Evolutionary conservation across 108 stramenopile species (phyloP), one percentile per base, ranked within the genome.

Genomic region (Nitzschia sp.): DNA sequence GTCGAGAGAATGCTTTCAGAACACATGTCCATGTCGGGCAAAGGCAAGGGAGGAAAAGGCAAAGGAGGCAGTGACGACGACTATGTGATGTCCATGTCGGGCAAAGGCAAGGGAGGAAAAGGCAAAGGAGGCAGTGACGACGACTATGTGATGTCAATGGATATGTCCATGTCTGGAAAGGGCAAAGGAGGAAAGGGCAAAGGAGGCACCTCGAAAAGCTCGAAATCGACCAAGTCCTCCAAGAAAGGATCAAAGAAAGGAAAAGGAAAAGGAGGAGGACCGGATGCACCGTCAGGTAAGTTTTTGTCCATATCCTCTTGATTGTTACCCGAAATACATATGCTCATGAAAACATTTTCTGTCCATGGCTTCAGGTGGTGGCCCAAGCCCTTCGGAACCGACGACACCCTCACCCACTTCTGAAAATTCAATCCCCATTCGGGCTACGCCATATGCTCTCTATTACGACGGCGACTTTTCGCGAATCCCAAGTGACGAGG

Each of bases 351-450:
- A n/a, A n/a, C n/a, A n/a, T n/a, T n/a, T n/a, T n/a, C n/a, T n/a
- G n/a, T n/a, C n/a, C n/a, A n/a, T n/a, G n/a, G n/a, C n/a, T n/a
- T 41, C 13, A 41, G 38, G 38, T 41, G 38, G 48, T n/a, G 26
- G 26, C 5, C 60, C 60, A 1, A 44, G 29, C 15, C 16, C 60
- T 61, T 9, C 60, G 13, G 38, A 13, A 16, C 68, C 68, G 15
- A 59, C 57, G n/a, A 75, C 75, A 25, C 31, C 68, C 3, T 53
- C 68, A 52, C 75, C 75, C 1, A 69, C 68, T 38, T 76, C 75
- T 5, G 63, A 5, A 3, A 59, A 64, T 33, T 76, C 75, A 8
- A 62, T 76, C 31, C 50, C 68, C 17, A 30, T 60, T 32, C 53
- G 61, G 29, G 50, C 75, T 23, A 31, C 61, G 17, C 55, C 63